These are phyloP conservation scores for Sphagnum contortum DNA, from an alignment of 225 moss, liverwort and hornwort species.

Conservation along the genomic window DNA sequence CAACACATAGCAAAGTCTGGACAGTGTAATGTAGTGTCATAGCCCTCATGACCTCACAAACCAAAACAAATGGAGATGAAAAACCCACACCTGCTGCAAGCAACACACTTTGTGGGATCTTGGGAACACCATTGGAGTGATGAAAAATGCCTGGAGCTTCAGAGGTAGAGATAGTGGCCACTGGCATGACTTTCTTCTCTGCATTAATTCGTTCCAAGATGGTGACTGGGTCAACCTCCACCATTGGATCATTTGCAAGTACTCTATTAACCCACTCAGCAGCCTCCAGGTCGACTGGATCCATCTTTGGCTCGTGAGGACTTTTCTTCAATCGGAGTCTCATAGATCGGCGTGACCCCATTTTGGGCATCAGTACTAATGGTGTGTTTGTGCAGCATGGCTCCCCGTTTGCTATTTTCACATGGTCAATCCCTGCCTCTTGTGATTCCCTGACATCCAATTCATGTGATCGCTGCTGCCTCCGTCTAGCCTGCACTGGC, in stretches of 20 bases:
- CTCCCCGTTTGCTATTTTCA: conserved; percentile 21
- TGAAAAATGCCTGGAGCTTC: conserved; percentile 13
- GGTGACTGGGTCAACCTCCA: conserved; percentile 51
- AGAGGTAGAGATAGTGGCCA: conserved; percentile 17
- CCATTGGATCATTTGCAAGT: conserved; percentile 30
- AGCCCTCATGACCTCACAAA: too few species aligned
- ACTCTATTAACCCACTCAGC: conserved; percentile 47
- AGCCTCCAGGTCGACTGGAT: conserved; percentile 20
- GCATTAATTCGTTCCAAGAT: conserved; percentile 21
- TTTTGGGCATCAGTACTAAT: conserved; percentile 21
- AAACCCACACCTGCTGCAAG: conserved; percentile 29
- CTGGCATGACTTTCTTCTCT: conserved; percentile 3
- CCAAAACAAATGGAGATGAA: too few species aligned
- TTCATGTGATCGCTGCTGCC: conserved; percentile 1
- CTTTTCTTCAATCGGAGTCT: conserved; percentile 35
- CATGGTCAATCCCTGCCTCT: conserved; percentile 20
- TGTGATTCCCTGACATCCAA: conserved; percentile 5
- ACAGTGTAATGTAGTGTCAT: too few species aligned
- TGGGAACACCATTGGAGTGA: conserved; percentile 21
- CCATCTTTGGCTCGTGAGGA: conserved; percentile 10
- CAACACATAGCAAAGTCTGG: too few species aligned
- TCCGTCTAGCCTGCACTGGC: conserved; percentile 14
- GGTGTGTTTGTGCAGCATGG: conserved; percentile 32
- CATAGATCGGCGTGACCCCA: conserved; percentile 18
- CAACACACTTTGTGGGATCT: conserved; percentile 20